phyloP scores from a whole-genome alignment of 1,284 basidiomycete genomes.

The Peniophora sp. region DNA sequence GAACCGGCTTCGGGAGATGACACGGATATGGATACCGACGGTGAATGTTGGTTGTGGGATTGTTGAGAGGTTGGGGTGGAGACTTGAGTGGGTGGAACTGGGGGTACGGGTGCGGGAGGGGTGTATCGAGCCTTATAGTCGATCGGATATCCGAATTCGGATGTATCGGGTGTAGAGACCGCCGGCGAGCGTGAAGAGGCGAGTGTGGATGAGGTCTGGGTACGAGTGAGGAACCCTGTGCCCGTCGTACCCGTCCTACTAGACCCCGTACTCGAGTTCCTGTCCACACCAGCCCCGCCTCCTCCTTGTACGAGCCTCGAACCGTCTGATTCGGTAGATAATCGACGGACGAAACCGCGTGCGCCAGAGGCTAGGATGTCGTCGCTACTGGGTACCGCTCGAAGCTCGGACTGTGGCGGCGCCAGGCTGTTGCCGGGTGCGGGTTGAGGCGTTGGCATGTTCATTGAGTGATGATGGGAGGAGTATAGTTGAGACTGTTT shows the following conservation, averaged over 20 bases:
- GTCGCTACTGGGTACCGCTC: constrained; percentile 6
- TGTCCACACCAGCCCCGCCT: background rate
- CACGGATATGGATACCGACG: background rate
- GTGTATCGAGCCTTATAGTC: background rate
- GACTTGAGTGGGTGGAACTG: background rate
- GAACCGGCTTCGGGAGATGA: background rate
- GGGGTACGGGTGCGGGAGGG: background rate
- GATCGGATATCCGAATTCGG: background rate
- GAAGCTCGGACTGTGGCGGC: background rate
- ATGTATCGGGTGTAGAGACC: background rate
- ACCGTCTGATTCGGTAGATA: constrained; percentile 8
- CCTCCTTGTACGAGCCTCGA: background rate
- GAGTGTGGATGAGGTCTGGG: background rate
- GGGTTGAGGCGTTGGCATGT: constrained; percentile 9
- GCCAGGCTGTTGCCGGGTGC: constrained; percentile 1
- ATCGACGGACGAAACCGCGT: constrained; percentile 8
- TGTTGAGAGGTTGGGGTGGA: background rate
- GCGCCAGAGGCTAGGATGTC: constrained; percentile 10
- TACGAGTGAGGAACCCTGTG: background rate
- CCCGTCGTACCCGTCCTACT: background rate
- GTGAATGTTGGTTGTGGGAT: background rate
- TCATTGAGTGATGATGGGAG: background rate
- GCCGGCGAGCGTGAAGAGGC: background rate
- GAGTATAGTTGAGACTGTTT: constrained; percentile 1
- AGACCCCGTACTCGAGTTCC: background rate